These are phyloP conservation scores for Daldinia vernicosa DNA, from an alignment of 495 filamentous ascomycete species.

Conservation along the genomic window DNA sequence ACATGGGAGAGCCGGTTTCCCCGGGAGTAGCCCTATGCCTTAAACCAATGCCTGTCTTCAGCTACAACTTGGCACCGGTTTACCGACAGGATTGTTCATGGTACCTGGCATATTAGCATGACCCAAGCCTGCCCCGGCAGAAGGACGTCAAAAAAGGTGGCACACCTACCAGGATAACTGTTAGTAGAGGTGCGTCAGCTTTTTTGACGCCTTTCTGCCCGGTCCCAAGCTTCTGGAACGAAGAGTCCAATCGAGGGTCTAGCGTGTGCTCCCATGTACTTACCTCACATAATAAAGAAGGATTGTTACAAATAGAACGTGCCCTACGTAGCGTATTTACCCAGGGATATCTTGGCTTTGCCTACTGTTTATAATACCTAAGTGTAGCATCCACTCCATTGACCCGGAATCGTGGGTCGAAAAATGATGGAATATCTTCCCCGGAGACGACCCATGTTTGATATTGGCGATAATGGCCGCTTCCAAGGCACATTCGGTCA, in stretches of 20 bases:
- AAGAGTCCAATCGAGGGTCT: constrained; percentile 10
- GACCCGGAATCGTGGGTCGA: constrained; percentile 12
- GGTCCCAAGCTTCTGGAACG: constrained; percentile 24
- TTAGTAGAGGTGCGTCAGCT: too few species aligned
- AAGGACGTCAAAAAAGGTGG: too few species aligned
- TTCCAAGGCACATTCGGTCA: constrained; percentile 6
- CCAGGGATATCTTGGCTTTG: neutral
- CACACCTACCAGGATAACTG: too few species aligned
- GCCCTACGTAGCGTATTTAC: neutral
- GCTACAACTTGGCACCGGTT: neutral
- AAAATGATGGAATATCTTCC: constrained; percentile 14
- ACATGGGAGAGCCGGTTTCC: too few species aligned
- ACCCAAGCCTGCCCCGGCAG: neutral
- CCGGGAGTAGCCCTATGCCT: neutral
- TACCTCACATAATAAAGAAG: constrained; percentile 10
- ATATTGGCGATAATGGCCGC: constrained; percentile 15
- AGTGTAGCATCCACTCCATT: neutral
- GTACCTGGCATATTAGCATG: constrained; percentile 9
- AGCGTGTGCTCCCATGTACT: constrained; percentile 25
- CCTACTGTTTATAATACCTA: constrained; percentile 23
- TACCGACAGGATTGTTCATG: neutral
- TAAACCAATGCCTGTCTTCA: constrained; percentile 5
- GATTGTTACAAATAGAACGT: constrained; percentile 5
- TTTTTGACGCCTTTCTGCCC: too few species aligned
- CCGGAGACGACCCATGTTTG: constrained; percentile 4